These are phyloP conservation scores for Hortiboletus rubellus DNA, from an alignment of 1,284 basidiomycete genomes.

Conservation along the genomic window DNA sequence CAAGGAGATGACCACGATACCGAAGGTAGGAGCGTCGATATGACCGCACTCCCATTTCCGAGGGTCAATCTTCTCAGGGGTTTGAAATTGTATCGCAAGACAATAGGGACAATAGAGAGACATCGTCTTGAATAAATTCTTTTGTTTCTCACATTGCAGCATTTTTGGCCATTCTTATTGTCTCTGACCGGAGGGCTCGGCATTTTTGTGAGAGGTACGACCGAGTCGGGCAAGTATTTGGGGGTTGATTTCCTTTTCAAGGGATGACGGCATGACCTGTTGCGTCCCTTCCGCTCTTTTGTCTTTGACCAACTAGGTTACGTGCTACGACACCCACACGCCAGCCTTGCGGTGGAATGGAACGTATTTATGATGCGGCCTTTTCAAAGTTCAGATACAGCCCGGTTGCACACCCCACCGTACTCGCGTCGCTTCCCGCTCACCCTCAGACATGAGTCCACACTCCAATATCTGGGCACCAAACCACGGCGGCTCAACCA, in stretches of 20 bases:
- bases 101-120: slow-evolving; percentile 31
- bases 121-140: slow-evolving; percentile 8
- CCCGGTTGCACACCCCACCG: slow-evolving; percentile 16
- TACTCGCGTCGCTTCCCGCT: not conserved
- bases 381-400: not conserved
- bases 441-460: slow-evolving; percentile 15
- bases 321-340: slow-evolving; percentile 2
- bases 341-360: slow-evolving; percentile 11
- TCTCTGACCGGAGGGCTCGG: slow-evolving; percentile 10
- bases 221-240: slow-evolving; percentile 4
- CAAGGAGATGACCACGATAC: slow-evolving; percentile 40
- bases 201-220: not conserved
- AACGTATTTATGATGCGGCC: slow-evolving; percentile 26
- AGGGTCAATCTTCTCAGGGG: slow-evolving; percentile 2
- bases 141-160: slow-evolving; percentile 15
- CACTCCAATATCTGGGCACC: slow-evolving; percentile 9
- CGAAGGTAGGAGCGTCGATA: slow-evolving; percentile 5
- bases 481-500: not conserved
- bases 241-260: slow-evolving; percentile 12
- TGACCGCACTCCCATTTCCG: slow-evolving; percentile 1
- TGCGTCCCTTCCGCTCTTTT: slow-evolving; percentile 18
- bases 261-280: not conserved
- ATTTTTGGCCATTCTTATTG: slow-evolving; percentile 26
- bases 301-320: slow-evolving; percentile 27
- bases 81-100: slow-evolving; percentile 9